These are phyloP conservation scores for Butyriboletus loyo DNA, from an alignment of 768 basidiomycete genomes.

Conservation along the genomic window DNA sequence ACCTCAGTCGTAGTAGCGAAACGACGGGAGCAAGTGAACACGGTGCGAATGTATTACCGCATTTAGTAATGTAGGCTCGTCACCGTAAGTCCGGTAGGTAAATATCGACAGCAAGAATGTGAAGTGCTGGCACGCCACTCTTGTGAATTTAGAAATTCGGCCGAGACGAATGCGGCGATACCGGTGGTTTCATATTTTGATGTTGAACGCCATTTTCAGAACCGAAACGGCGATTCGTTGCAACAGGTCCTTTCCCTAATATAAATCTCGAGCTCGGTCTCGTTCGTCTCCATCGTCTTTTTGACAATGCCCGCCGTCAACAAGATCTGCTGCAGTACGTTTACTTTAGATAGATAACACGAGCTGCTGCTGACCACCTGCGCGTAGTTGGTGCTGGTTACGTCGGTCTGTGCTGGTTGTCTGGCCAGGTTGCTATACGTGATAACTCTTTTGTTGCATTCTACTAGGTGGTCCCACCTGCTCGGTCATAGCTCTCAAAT, in stretches of 20 bases:
- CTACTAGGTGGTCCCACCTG: constrained; percentile 86
- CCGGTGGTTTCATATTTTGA: neutral
- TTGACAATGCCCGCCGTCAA: constrained; percentile 49
- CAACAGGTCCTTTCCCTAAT: neutral
- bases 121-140: too few species aligned
- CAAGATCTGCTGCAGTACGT: constrained; percentile 88
- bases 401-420: constrained; percentile 60
- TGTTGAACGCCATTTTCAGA: neutral
- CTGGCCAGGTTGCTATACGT: neutral
- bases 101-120: too few species aligned
- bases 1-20: too few species aligned
- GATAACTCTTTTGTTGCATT: constrained; percentile 15
- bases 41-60: too few species aligned
- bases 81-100: too few species aligned
- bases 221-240: neutral
- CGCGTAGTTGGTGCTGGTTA: constrained; percentile 81
- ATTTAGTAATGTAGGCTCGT: too few species aligned
- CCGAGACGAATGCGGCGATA: neutral
- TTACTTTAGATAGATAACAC: neutral
- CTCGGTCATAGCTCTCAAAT: constrained; percentile 91
- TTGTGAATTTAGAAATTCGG: too few species aligned
- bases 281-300: too few species aligned
- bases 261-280: neutral
- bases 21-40: too few species aligned
- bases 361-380: constrained; percentile 5